phyloP scores from a whole-genome alignment of 345 rosid genomes.

The Schrenkiella parvula region DNA sequence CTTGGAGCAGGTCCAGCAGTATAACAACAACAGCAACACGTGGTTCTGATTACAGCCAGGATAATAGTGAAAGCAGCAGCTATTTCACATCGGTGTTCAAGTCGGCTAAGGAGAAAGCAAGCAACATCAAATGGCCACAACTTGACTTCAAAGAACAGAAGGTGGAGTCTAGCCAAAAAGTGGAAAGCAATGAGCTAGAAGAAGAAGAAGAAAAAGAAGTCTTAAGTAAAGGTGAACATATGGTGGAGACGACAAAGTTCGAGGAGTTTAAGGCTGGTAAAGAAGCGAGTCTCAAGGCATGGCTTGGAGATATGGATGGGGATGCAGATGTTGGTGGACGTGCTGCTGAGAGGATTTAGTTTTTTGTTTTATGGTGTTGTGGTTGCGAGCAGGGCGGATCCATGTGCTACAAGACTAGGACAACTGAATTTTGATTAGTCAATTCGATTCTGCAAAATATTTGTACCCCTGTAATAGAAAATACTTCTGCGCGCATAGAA shows the following conservation, averaged over 20 bases:
- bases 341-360: slow-evolving; percentile 17
- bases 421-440: no score
- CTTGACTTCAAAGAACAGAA: slow-evolving; percentile 50
- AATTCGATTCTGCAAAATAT: no score
- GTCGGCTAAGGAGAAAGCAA: slow-evolving; percentile 71
- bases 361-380: not conserved
- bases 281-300: slow-evolving; percentile 76
- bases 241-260: slow-evolving; percentile 35
- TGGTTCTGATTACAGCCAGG: slow-evolving; percentile 37
- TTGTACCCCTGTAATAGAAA: no score
- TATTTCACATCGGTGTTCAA: slow-evolving; percentile 63
- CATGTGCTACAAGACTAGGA: no score
- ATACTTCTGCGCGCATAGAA: no score
- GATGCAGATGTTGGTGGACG: slow-evolving; percentile 19
- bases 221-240: slow-evolving; percentile 20
- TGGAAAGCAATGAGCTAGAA: slow-evolving; percentile 51
- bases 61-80: slow-evolving; percentile 33
- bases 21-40: slow-evolving; percentile 31
- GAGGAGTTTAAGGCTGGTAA: slow-evolving; percentile 70
- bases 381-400: no score
- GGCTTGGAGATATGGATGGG: slow-evolving; percentile 55
- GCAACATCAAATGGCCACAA: slow-evolving; percentile 67
- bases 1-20: slow-evolving; percentile 43
- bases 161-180: slow-evolving; percentile 21
- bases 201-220: slow-evolving; percentile 43